Percentiles rank a stretch among this genome's conserved stretches.
Conservation (phyloP, 768 basidiomycete genomes). For the Termitomyces titanicus region DNA sequence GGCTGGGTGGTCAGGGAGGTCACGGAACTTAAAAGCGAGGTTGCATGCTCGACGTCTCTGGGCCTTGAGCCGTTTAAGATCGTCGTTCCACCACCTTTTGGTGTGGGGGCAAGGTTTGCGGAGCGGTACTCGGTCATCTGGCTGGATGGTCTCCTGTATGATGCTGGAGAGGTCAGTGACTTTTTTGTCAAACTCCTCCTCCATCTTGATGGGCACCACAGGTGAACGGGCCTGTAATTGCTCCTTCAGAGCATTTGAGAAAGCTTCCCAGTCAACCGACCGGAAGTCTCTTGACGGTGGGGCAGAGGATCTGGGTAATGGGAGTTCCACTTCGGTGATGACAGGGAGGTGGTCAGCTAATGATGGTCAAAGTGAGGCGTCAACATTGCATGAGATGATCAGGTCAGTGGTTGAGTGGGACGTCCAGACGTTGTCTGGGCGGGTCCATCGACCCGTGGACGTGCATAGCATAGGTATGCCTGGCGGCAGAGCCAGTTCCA, state of each 20-base stretch:
- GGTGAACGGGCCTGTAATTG: too few relatives aligned
- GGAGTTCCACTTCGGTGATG: constrained; percentile 18
- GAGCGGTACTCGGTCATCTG: too few relatives aligned
- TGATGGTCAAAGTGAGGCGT: constrained; percentile 4
- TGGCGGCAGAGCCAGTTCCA: not conserved
- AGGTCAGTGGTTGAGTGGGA: not conserved
- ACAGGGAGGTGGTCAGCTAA: constrained; percentile 33
- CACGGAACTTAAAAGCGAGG: not conserved
- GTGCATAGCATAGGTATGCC: not conserved
- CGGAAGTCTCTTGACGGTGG: constrained; percentile 17
- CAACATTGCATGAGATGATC: not conserved
- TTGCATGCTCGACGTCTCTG: too few relatives aligned
- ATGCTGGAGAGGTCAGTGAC: too few relatives aligned
- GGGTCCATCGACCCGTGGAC: not conserved
- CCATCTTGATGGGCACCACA: too few relatives aligned
- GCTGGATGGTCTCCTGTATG: too few relatives aligned
- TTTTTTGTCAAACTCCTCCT: too few relatives aligned
- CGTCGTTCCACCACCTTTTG: too few relatives aligned
- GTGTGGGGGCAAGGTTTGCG: too few relatives aligned
- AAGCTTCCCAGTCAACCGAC: constrained; percentile 18
- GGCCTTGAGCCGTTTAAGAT: too few relatives aligned
- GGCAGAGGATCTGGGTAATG: not conserved
- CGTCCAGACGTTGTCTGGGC: constrained; percentile 4
- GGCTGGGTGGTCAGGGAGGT: not conserved
- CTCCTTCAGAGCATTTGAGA: constrained; percentile 10